Evolutionary conservation across 208 protist species (phyloP), one percentile per base, ranked within the genome.

Genomic region (Crithidia thermophila): DNA sequence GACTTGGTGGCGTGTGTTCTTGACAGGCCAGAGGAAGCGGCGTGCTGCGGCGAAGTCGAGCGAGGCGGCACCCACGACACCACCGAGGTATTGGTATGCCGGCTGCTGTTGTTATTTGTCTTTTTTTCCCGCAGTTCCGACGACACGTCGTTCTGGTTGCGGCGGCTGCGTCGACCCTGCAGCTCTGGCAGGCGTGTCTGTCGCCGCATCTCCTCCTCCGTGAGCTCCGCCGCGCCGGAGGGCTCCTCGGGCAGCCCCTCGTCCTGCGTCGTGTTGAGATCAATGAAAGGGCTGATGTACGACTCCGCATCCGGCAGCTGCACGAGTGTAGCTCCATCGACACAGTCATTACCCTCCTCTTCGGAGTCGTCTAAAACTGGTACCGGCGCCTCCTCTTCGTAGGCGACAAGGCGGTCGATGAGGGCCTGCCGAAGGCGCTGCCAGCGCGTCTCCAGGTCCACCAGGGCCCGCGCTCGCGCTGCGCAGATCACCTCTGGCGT

Each of bases 371-470:
- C 28, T n/a, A n/a, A n/a, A 8, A 63, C 58, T 3, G 64, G 40
- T 3, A 16, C 6, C 10, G 84, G 73, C 8, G 74, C 40, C 39
- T 81, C 42, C 18, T 79, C 69, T 40, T 86, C 80, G 47, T 76
- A 75, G 18, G 77, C 67, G 11, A 63, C 59, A 27, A 81, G 60
- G 3, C 66, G 71, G 18, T 77, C 55, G 14, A 75, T 33, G 9
- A 91, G 57, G 11, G 76, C 66, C 28, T 79, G 57, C 16, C 80
- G 79, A 6, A 92, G 77, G 7, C 75, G 72, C 23, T 43, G 31
- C 86, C 86, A 92, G 23, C 73, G 55, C 49, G 50, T 30, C 21
- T 72, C 62, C 40, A 92, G n/a, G 11, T 87, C 80, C 31, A 68
- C 49, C 55, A 92, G 42, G 1, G 86, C 86, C 0, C 36, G 57